phyloP scores from a whole-genome alignment of 345 rosid species.

The Cardamine resedifolia region DNA sequence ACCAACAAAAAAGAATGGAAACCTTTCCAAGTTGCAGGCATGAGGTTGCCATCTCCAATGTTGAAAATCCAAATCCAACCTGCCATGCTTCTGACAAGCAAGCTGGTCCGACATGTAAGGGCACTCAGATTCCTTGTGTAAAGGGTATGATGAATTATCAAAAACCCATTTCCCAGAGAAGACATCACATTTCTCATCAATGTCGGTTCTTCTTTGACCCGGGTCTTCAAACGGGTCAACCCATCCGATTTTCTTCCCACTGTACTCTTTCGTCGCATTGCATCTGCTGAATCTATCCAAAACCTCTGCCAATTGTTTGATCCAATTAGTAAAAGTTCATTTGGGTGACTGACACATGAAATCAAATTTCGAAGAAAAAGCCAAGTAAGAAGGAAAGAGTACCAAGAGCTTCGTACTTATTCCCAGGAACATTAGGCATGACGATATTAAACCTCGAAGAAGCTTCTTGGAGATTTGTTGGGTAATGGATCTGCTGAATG shows the following conservation, averaged over 20 bases:
- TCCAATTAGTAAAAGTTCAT: too few relatives aligned
- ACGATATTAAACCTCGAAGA: constrained; percentile 36
- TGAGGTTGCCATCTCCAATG: constrained; percentile 99
- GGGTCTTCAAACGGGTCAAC: constrained; percentile 34
- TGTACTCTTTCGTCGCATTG: constrained; percentile 66
- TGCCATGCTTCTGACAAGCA: constrained; percentile 95
- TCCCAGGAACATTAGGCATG: constrained; percentile 53
- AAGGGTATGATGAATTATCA: constrained; percentile 69
- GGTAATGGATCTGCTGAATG: constrained; percentile 60
- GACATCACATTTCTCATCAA: constrained; percentile 64
- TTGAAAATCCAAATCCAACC: constrained; percentile 75
- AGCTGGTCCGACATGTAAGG: constrained; percentile 98
- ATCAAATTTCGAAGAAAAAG: not conserved
- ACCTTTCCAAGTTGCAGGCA: constrained; percentile 82
- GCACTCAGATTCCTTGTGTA: constrained; percentile 78
- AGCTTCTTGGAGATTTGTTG: constrained; percentile 31
- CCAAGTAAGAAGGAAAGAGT: not conserved
- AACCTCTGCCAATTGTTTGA: too few relatives aligned
- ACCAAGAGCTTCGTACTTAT: constrained; percentile 43
- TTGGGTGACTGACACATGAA: too few relatives aligned
- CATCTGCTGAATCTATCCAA: constrained; percentile 84
- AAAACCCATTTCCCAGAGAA: constrained; percentile 89
- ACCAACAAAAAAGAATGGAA: not conserved
- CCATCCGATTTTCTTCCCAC: constrained; percentile 66
- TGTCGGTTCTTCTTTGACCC: constrained; percentile 37